Conservation (phyloP, 2,329 filamentous ascomycete species). For the Ceratocystis albifundus region DNA sequence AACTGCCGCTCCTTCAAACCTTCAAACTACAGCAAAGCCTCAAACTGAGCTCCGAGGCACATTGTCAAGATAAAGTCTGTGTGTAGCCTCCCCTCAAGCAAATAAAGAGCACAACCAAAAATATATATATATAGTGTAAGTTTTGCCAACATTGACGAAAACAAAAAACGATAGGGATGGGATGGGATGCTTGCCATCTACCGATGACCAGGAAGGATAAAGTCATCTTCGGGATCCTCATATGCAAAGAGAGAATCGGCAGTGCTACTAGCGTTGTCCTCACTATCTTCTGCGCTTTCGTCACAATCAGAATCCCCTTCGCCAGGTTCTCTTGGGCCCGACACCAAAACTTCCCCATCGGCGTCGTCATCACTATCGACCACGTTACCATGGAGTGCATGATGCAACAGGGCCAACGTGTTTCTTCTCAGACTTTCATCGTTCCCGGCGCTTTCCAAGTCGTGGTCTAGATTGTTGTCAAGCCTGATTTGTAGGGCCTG, state of each 20-base stretch:
- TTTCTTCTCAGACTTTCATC: slow-evolving; percentile 26
- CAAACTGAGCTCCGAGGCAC: background rate
- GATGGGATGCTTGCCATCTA: slow-evolving; percentile 27
- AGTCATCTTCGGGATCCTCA: slow-evolving; percentile 41
- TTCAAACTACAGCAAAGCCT: background rate
- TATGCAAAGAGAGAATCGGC: slow-evolving; percentile 32
- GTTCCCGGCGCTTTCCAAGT: slow-evolving; percentile 35
- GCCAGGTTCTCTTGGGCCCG: background rate
- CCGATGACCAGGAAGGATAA: slow-evolving; percentile 40
- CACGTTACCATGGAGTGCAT: slow-evolving; percentile 28
- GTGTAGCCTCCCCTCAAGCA: background rate
- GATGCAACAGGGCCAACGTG: slow-evolving; percentile 18
- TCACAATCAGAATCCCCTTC: background rate
- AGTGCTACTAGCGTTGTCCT: slow-evolving; percentile 35
- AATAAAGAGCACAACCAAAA: no score
- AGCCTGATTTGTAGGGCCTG: slow-evolving; percentile 20
- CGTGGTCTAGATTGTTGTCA: slow-evolving; percentile 40
- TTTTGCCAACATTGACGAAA: background rate
- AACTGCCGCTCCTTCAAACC: background rate
- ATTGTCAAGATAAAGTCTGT: background rate
- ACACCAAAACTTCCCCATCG: background rate
- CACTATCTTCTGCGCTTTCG: slow-evolving; percentile 33
- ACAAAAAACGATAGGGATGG: background rate
- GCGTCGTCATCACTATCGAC: slow-evolving; percentile 30
- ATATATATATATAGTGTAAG: background rate